Conservation (phyloP, 2,329 filamentous ascomycete species). For the Xylariaceae sp. region DNA sequence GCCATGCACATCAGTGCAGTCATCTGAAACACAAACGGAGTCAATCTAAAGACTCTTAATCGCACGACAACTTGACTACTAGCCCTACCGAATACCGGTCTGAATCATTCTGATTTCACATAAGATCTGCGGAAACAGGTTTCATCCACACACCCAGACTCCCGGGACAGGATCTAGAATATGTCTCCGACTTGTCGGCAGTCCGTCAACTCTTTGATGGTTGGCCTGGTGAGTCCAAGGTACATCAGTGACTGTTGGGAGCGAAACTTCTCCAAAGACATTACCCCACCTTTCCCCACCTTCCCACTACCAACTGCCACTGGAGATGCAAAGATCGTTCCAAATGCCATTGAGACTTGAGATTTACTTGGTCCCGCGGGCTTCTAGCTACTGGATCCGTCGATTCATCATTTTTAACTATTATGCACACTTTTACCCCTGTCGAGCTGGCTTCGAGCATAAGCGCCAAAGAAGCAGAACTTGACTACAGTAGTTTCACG, state of each 20-base stretch:
- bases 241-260: no score
- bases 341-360: not conserved
- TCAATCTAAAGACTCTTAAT: not conserved
- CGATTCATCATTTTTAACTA: not conserved
- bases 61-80: not conserved
- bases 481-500: not conserved
- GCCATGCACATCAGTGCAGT: no score
- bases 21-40: not conserved
- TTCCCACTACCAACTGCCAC: no score
- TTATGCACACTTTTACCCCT: not conserved
- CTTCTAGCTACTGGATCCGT: not conserved
- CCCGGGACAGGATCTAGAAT: conserved; percentile 11
- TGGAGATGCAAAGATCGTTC: no score
- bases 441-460: not conserved
- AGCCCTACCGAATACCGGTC: no score
- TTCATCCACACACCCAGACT: conserved; percentile 23
- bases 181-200: conserved; percentile 5
- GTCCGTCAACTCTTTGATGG: not conserved
- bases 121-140: conserved; percentile 22
- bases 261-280: no score
- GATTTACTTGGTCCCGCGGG: no score
- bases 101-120: no score
- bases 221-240: not conserved
- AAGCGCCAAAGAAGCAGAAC: not conserved
- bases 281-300: no score